A percentile compares a stretch with the other conserved stretches of the same genome.
These are phyloP conservation scores for Rhizodiscina lignyota DNA, from an alignment of 495 filamentous ascomycete genomes.

Conservation along the genomic window DNA sequence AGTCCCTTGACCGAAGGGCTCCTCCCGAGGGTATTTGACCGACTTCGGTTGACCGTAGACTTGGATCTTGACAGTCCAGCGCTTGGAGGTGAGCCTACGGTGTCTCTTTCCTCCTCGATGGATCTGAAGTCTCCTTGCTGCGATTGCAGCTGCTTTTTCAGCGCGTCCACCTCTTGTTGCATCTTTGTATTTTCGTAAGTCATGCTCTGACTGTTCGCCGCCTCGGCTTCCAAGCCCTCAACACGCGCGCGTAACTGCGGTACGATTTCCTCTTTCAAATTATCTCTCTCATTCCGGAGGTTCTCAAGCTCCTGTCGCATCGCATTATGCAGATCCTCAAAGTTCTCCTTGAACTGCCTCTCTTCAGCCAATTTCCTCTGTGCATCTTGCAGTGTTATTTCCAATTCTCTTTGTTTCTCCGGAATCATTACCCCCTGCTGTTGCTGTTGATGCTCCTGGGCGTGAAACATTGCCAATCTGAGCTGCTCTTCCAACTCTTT, in stretches of 20 bases:
- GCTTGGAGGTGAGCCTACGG: constrained; percentile 1
- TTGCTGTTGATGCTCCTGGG: constrained; percentile 21
- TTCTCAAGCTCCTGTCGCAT: constrained; percentile 69
- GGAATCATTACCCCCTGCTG: not conserved
- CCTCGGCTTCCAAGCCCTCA: constrained; percentile 60
- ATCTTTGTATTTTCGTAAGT: constrained; percentile 60
- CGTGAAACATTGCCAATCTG: constrained; percentile 29
- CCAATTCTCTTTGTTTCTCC: constrained; percentile 42
- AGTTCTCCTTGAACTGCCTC: constrained; percentile 75
- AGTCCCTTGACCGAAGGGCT: constrained; percentile 13
- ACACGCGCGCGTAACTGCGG: constrained; percentile 54
- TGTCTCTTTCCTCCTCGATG: constrained; percentile 44
- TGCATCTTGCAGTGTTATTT: constrained; percentile 61
- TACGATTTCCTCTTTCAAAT: constrained; percentile 73
- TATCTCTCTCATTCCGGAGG: constrained; percentile 75
- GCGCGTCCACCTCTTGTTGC: constrained; percentile 60
- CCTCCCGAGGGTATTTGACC: constrained; percentile 46
- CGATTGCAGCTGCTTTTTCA: constrained; percentile 44
- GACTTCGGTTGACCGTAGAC: constrained; percentile 42
- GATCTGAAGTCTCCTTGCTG: constrained; percentile 34
- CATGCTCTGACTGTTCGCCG: constrained; percentile 46
- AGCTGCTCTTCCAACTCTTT: constrained; percentile 60
- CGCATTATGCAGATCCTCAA: constrained; percentile 76
- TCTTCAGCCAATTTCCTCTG: constrained; percentile 72
- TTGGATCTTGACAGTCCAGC: constrained; percentile 41